Conservation (phyloP, 768 basidiomycete species). For the Trametes cubensis region DNA sequence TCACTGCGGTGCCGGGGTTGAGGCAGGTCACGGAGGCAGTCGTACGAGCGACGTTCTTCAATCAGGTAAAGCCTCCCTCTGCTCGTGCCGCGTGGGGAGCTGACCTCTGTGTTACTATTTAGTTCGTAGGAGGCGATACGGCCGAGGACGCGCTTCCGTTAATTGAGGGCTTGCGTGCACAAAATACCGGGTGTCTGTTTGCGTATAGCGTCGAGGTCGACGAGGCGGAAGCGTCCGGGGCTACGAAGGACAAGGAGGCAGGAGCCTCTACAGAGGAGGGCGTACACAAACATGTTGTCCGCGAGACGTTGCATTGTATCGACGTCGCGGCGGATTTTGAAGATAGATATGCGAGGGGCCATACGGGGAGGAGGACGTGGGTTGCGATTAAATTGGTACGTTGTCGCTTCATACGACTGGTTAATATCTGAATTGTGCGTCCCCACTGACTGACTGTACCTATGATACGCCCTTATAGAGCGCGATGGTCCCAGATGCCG, state of each 20-base stretch:
- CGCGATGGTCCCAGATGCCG: slow-evolving; percentile 66
- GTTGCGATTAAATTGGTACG: slow-evolving; percentile 84
- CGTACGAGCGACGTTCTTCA: slow-evolving; percentile 82
- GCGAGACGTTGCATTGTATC: slow-evolving; percentile 77
- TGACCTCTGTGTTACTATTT: neutral
- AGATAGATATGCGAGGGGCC: slow-evolving; percentile 37
- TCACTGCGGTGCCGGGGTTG: slow-evolving; percentile 61
- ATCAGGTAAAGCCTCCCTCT: slow-evolving; percentile 52
- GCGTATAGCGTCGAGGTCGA: slow-evolving; percentile 89
- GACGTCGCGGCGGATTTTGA: slow-evolving; percentile 85
- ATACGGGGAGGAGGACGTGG: slow-evolving; percentile 64
- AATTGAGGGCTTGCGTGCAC: slow-evolving; percentile 59
- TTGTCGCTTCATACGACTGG: neutral
- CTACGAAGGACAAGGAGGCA: slow-evolving; percentile 23
- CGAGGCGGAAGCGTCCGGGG: slow-evolving; percentile 50
- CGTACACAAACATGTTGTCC: slow-evolving; percentile 63
- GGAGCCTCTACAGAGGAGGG: slow-evolving; percentile 34
- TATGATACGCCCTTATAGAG: slow-evolving; percentile 44
- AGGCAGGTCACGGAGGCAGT: slow-evolving; percentile 64
- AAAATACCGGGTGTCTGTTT: slow-evolving; percentile 76
- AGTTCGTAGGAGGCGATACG: slow-evolving; percentile 92
- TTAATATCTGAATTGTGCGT: slow-evolving; percentile 11
- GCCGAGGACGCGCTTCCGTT: slow-evolving; percentile 68
- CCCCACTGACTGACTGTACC: neutral
- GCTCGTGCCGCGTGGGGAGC: too few species aligned